Base-by-base conservation (phyloP, 306 rosid genomes). In the Herpetospermum pedunculosum region DNA sequence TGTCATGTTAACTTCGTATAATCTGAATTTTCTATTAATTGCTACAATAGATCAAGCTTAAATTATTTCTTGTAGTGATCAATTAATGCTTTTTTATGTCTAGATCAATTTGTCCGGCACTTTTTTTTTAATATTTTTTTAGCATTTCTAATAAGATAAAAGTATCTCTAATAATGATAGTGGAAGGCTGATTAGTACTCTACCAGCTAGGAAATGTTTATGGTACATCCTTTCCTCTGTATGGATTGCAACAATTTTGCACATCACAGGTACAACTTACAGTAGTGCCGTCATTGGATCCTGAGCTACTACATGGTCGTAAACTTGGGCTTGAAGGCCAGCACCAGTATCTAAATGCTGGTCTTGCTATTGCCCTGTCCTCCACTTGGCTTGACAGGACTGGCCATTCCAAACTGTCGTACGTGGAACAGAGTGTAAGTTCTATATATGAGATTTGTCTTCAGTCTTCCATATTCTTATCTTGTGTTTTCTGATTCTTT, bases 271-370 rank as follows among this genome's bases (percentile, higher is more conserved):
- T 91, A 73, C 86, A 84, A 70, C 97, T 94, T 79, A 86, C 79
- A 79, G 85, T 89, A 53, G 87, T 78, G 64, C 85, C 49, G 25
- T 87, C 92, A 10, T 77, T 94, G 80, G 91, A 91, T 81, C 83
- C 84, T 68, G 85, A 80, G 77, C 82, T 88, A 76, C 78, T 91
- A 54, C 82, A 85, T 71, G 98, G 94, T 79, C 57, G 21, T 80
- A 91, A 75, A 75, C 91, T 94, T 77, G 97, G 91, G 79, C 98
- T 94, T 81, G 97, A 84, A 85, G 98, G 98, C 21, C 96, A 91
- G 81, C 97, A 91, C 84, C 98, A 94, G 80, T 88, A 85, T 88
- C 34, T 84, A 77, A 94, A 94, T 87, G 98, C 98, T 73, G 91
- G 96, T 72, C 98, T 94, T 74, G 94, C 98, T 48, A 74, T 89